Conservation (phyloP, 2,329 filamentous ascomycete species). For the Microsporum audouinii region DNA sequence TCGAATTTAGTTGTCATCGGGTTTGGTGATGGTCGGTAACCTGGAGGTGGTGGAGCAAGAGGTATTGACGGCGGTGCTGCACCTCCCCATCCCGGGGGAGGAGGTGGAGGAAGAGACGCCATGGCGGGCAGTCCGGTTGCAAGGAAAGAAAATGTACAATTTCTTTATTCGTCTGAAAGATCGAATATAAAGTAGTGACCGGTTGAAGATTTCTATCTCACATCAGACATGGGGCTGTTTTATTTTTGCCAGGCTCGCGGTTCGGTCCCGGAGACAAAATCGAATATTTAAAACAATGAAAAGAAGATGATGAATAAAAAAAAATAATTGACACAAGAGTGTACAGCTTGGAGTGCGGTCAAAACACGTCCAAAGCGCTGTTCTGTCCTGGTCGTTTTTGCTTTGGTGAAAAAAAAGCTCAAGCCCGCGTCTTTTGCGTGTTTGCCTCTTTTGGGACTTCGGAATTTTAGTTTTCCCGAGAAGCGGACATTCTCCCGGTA, state of each 20-base stretch:
- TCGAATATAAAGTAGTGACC: not conserved
- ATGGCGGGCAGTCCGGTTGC: slow-evolving; percentile 28
- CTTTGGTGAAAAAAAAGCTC: not conserved
- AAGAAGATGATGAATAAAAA: not conserved
- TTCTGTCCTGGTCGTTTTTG: not conserved
- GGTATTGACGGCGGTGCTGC: slow-evolving; percentile 42
- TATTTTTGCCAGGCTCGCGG: not conserved
- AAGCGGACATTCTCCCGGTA: not conserved
- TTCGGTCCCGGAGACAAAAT: not conserved
- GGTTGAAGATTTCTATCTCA: not conserved
- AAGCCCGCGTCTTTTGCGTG: not conserved
- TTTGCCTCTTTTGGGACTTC: slow-evolving; percentile 22
- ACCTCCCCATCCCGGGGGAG: slow-evolving; percentile 55
- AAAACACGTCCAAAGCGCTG: not conserved
- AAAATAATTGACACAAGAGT: not conserved
- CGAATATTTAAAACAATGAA: not conserved
- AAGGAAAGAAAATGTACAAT: not conserved
- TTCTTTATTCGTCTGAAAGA: not conserved
- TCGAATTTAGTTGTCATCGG: slow-evolving; percentile 87
- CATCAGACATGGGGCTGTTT: not conserved
- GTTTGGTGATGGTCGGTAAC: slow-evolving; percentile 68
- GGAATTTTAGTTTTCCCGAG: not conserved
- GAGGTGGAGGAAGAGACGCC: slow-evolving; percentile 52
- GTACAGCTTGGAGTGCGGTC: not conserved
- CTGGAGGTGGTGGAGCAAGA: slow-evolving; percentile 66